Evolutionary conservation across 331 rosid genomes (phyloP).

Genomic region (Dryas integrifolia): DNA sequence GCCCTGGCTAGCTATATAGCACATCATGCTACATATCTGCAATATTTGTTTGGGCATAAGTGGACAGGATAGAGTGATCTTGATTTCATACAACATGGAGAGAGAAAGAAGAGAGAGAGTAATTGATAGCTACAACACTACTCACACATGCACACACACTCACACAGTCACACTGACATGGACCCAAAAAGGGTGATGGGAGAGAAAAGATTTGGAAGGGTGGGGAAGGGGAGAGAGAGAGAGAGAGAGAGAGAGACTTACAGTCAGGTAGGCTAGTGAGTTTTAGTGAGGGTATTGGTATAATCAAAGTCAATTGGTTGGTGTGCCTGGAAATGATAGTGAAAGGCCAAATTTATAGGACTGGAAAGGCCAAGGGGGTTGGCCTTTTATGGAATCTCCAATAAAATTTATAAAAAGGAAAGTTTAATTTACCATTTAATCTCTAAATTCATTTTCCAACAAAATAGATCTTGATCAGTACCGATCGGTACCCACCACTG

Average conservation of each 20-base stretch:
- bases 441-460: not conserved
- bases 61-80: too few relatives aligned
- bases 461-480: not conserved
- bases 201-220: not conserved
- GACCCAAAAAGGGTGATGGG: not conserved
- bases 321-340: not conserved
- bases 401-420: not conserved
- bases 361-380: not conserved
- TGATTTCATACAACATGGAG: not conserved
- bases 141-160: not conserved
- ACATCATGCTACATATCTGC: too few relatives aligned
- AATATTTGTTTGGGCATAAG: too few relatives aligned
- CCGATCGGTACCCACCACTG: too few relatives aligned
- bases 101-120: not conserved
- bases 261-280: not conserved
- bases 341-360: not conserved
- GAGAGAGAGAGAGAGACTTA: not conserved
- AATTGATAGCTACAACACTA: not conserved
- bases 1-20: not conserved
- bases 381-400: not conserved
- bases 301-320: too few relatives aligned
- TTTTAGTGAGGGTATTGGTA: too few relatives aligned
- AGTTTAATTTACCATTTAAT: not conserved
- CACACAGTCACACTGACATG: not conserved
- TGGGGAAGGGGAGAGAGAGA: not conserved